Percentiles rank a stretch among this genome's conserved stretches.
phyloP scores from a whole-genome alignment of 2,329 filamentous ascomycete species.

The Exophiala sideris region DNA sequence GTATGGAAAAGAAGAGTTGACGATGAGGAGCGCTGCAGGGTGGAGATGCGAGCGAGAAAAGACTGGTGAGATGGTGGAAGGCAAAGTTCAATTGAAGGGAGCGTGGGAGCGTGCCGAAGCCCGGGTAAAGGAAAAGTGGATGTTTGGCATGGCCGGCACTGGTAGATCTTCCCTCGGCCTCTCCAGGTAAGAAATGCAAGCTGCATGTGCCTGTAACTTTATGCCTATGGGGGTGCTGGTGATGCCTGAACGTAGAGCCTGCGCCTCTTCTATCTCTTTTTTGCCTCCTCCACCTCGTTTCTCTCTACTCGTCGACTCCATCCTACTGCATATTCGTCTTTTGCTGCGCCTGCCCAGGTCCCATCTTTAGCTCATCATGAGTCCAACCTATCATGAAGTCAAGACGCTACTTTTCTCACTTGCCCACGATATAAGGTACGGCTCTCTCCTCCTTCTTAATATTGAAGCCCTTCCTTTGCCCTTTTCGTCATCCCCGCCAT shows the following conservation, averaged over 20 bases:
- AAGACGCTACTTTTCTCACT: slow-evolving; percentile 17
- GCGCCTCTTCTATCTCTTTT: neutral
- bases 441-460: slow-evolving; percentile 49
- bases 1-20: neutral
- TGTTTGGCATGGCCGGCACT: too few species aligned
- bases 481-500: slow-evolving; percentile 30
- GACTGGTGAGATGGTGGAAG: too few species aligned
- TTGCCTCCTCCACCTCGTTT: slow-evolving; percentile 5
- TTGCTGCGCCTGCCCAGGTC: slow-evolving; percentile 22
- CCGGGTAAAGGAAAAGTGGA: too few species aligned
- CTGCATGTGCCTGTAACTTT: too few species aligned
- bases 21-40: neutral
- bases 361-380: slow-evolving; percentile 23
- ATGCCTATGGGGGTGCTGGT: too few species aligned
- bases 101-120: too few species aligned
- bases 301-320: slow-evolving; percentile 9
- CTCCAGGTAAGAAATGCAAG: too few species aligned
- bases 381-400: slow-evolving; percentile 25
- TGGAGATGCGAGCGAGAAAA: too few species aligned
- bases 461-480: slow-evolving; percentile 38
- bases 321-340: slow-evolving; percentile 23
- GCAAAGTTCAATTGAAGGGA: too few species aligned
- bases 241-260: too few species aligned
- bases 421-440: slow-evolving; percentile 29
- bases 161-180: too few species aligned